A percentile compares a stretch with the other conserved stretches of the same genome.
Conservation (phyloP, 306 rosid species). For the Trifolium dubium region DNA sequence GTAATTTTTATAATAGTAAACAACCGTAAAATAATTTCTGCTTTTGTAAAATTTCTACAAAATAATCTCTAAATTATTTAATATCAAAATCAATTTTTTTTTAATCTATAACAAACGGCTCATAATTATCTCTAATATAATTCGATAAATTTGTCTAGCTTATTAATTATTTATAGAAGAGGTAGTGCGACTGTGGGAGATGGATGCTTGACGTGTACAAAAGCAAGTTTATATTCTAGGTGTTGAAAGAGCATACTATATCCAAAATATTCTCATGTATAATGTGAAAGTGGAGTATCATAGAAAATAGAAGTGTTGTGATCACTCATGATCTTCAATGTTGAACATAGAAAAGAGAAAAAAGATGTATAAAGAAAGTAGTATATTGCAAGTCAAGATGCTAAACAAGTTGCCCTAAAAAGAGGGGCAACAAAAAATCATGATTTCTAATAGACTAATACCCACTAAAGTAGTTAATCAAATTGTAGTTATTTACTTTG, state of each 20-base stretch:
- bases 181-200: neutral
- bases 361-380: slow-evolving; percentile 19
- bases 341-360: neutral
- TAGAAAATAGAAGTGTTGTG: neutral
- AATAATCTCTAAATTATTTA: too few relatives aligned
- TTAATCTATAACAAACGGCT: too few relatives aligned
- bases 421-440: slow-evolving; percentile 18
- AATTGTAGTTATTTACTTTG: neutral
- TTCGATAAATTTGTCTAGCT: neutral
- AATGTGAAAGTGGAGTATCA: slow-evolving; percentile 4
- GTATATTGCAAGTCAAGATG: slow-evolving; percentile 14
- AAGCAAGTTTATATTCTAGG: slow-evolving; percentile 1
- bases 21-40: too few relatives aligned
- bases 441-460: slow-evolving; percentile 8
- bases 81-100: too few relatives aligned
- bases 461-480: slow-evolving; percentile 11
- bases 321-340: neutral
- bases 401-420: slow-evolving; percentile 10
- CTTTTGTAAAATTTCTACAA: too few relatives aligned
- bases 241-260: neutral
- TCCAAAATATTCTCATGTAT: slow-evolving; percentile 11
- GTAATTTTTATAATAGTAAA: too few relatives aligned
- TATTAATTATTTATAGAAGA: neutral
- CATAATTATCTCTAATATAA: too few relatives aligned
- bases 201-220: slow-evolving; percentile 15